Evolutionary conservation across 306 rosid species (phyloP).

Genomic region (Cicer bijugum): DNA sequence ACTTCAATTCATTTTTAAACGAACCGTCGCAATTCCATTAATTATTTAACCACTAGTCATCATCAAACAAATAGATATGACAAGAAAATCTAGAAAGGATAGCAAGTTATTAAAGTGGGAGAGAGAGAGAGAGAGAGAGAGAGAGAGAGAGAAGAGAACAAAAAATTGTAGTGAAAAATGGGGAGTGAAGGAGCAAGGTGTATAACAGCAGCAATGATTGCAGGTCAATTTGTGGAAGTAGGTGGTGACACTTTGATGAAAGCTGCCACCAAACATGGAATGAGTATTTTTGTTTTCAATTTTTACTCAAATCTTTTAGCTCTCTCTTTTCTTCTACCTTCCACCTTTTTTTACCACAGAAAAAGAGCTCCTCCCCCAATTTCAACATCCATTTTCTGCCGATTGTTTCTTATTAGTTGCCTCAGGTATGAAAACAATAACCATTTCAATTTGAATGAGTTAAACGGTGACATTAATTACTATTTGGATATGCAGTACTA

Average conservation of each 20-base stretch:
- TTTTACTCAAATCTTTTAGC: slow-evolving; percentile 50
- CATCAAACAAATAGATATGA: no score
- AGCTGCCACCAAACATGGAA: slow-evolving; percentile 44
- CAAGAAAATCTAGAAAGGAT: not conserved
- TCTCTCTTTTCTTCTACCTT: slow-evolving; percentile 46
- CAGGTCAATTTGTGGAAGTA: slow-evolving; percentile 41
- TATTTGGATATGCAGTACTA: slow-evolving; percentile 39
- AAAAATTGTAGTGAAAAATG: slow-evolving; percentile 21
- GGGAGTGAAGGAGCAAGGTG: slow-evolving; percentile 24
- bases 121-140: not conserved
- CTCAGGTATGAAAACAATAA: slow-evolving; percentile 41
- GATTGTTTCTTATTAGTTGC: slow-evolving; percentile 42
- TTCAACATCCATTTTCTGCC: slow-evolving; percentile 23
- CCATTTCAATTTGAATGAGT: no score
- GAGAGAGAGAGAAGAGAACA: not conserved
- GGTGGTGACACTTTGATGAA: slow-evolving; percentile 49
- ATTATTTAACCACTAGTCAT: no score
- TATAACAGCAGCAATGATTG: slow-evolving; percentile 50
- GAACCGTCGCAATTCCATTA: no score
- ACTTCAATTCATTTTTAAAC: no score
- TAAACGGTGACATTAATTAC: no score
- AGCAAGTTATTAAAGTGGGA: not conserved
- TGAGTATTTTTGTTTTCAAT: slow-evolving; percentile 49
- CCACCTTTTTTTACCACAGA: slow-evolving; percentile 50
- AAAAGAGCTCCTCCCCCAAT: slow-evolving; percentile 48